phyloP scores from a whole-genome alignment of 208 protist genomes.

The Leishmania turanica region DNA sequence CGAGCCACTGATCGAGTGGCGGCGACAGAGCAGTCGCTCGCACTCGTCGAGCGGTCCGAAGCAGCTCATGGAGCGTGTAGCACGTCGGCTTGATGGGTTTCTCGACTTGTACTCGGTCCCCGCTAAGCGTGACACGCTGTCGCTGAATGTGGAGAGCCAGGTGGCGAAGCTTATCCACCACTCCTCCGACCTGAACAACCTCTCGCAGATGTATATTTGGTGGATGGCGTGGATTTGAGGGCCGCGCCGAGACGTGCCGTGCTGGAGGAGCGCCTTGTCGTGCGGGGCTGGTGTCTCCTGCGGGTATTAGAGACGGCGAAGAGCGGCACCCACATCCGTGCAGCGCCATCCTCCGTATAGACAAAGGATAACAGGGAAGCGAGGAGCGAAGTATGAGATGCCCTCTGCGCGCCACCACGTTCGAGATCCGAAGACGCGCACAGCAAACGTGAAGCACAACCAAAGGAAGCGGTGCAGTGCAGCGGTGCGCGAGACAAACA shows the following conservation, averaged over 20 bases:
- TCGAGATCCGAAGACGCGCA: not conserved
- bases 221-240: conserved; percentile 95
- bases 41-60: conserved; percentile 38
- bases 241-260: not conserved
- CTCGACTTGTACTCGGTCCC: conserved; percentile 74
- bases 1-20: conserved; percentile 97
- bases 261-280: not conserved
- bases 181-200: conserved; percentile 90
- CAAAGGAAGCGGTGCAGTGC: not conserved
- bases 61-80: conserved; percentile 70
- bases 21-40: conserved; percentile 22
- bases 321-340: not conserved
- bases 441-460: not conserved
- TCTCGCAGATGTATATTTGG: conserved; percentile 96
- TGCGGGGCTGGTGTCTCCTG: not conserved
- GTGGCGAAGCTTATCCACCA: conserved; percentile 94
- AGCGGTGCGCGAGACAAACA: not conserved
- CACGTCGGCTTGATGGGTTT: conserved; percentile 80
- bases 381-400: not conserved
- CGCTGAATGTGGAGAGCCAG: conserved; percentile 92
- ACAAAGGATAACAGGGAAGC: not conserved
- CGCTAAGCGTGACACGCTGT: conserved; percentile 60
- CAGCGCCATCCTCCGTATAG: not conserved
- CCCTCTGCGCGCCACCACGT: not conserved
- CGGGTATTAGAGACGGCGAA: too few species aligned